phyloP scores from a whole-genome alignment of 495 filamentous ascomycete genomes.

The Talaromyces ruber region DNA sequence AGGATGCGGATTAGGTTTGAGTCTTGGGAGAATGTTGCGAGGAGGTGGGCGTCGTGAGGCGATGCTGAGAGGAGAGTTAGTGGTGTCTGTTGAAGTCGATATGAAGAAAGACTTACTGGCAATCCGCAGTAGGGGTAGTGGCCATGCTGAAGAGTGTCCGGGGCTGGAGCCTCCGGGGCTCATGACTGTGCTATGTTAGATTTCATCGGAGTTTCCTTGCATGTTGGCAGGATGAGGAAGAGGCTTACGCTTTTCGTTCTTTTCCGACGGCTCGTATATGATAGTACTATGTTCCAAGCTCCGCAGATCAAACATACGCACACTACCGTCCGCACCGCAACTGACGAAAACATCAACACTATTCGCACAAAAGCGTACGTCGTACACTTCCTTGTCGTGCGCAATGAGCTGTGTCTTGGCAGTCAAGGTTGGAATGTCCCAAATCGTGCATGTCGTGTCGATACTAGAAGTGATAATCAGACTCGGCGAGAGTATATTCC shows the following conservation, averaged over 20 bases:
- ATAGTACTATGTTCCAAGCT: constrained; percentile 98
- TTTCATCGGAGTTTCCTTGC: too few relatives aligned
- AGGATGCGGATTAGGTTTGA: constrained; percentile 89
- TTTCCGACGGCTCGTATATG: constrained; percentile 93
- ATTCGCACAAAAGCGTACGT: constrained; percentile 94
- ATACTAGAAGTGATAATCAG: constrained; percentile 98
- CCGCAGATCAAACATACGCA: constrained; percentile 96
- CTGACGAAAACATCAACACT: constrained; percentile 96
- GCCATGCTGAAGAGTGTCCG: constrained; percentile 69
- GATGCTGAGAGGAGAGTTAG: constrained; percentile 50
- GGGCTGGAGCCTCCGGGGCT: constrained; percentile 52
- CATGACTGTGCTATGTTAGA: constrained; percentile 18
- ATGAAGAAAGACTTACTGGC: constrained; percentile 41
- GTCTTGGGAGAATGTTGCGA: constrained; percentile 94
- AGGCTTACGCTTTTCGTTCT: constrained; percentile 76
- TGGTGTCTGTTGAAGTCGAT: not conserved
- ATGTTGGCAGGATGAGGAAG: too few relatives aligned
- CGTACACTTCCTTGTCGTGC: constrained; percentile 98
- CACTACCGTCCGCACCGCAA: constrained; percentile 95
- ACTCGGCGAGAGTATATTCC: constrained; percentile 93
- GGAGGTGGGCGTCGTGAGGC: constrained; percentile 88
- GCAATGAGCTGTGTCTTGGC: constrained; percentile 98
- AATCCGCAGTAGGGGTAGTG: constrained; percentile 77
- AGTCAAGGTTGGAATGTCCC: constrained; percentile 96
- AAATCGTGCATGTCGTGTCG: constrained; percentile 99